Evolutionary conservation across 148 eudicot genomes (phyloP).

Genomic region (Gaultheria prostrata): DNA sequence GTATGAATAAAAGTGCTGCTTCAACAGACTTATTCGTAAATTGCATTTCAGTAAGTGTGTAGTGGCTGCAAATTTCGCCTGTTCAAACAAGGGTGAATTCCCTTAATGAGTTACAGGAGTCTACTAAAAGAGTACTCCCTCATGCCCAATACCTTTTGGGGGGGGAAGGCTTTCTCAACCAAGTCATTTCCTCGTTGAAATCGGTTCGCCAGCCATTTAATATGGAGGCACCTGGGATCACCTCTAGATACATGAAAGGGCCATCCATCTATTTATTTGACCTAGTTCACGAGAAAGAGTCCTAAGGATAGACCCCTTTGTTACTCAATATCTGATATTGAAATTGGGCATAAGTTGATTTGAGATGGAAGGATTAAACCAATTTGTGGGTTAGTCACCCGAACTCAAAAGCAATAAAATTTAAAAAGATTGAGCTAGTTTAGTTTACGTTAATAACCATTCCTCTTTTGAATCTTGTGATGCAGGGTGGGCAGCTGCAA

Average conservation of each 20-base stretch:
- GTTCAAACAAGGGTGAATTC: too few species aligned
- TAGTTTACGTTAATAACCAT: slow-evolving; percentile 2
- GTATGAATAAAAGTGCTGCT: not conserved
- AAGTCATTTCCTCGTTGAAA: too few species aligned
- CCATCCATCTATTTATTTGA: too few species aligned
- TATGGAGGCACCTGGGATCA: too few species aligned
- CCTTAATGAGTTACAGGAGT: too few species aligned
- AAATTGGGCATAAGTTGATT: not conserved
- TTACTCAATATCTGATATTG: not conserved
- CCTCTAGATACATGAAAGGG: too few species aligned
- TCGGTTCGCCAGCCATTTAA: too few species aligned
- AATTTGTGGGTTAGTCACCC: not conserved
- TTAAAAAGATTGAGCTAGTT: not conserved
- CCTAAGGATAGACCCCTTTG: not conserved
- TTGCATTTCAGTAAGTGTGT: not conserved
- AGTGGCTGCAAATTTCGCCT: not conserved
- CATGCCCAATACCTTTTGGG: too few species aligned
- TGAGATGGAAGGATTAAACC: not conserved
- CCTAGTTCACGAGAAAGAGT: too few species aligned
- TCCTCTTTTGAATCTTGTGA: slow-evolving; percentile 12
- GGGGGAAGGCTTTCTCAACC: too few species aligned
- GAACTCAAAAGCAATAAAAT: not conserved
- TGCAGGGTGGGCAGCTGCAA: slow-evolving; percentile 76
- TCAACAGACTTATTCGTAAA: not conserved
- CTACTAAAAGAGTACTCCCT: too few species aligned